Evolutionary conservation across 1,139 yeast species (phyloP).

Genomic region (Yamadazyma oceani): DNA sequence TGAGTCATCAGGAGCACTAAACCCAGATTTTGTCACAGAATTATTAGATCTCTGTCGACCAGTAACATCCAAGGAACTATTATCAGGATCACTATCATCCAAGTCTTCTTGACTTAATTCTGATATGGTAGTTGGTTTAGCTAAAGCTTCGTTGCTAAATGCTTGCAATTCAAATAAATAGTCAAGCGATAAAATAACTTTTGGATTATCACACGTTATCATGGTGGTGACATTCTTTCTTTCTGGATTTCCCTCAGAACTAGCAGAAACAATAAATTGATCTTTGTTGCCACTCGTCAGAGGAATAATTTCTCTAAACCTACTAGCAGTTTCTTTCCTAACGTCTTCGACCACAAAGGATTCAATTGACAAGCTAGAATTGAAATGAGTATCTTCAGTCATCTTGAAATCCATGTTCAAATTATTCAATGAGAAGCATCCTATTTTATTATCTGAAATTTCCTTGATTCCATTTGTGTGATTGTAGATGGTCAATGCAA

Average conservation of each 20-base stretch:
- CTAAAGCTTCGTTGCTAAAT: slow-evolving; percentile 52
- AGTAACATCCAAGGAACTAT: neutral
- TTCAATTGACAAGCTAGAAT: slow-evolving; percentile 61
- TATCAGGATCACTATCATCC: slow-evolving; percentile 9
- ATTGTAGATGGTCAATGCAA: slow-evolving; percentile 66
- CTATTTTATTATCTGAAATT: slow-evolving; percentile 48
- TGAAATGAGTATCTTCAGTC: slow-evolving; percentile 55
- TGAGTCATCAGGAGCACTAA: slow-evolving; percentile 1
- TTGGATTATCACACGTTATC: slow-evolving; percentile 77
- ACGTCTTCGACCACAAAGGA: slow-evolving; percentile 81
- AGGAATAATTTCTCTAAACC: slow-evolving; percentile 81
- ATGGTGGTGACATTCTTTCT: slow-evolving; percentile 49
- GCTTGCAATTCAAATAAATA: slow-evolving; percentile 75
- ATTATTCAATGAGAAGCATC: slow-evolving; percentile 64
- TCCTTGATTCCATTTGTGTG: slow-evolving; percentile 44
- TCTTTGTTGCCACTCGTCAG: slow-evolving; percentile 58
- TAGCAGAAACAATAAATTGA: slow-evolving; percentile 65
- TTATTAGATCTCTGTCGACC: slow-evolving; percentile 1
- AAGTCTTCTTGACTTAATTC: slow-evolving; percentile 19
- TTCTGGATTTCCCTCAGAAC: slow-evolving; percentile 41
- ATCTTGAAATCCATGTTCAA: slow-evolving; percentile 52
- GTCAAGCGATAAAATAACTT: slow-evolving; percentile 79
- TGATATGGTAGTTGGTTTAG: slow-evolving; percentile 19
- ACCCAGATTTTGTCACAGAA: neutral
- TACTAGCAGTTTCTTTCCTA: slow-evolving; percentile 59